phyloP scores from a whole-genome alignment of 1,284 basidiomycete species.

The Moesziomyces globuligerus region DNA sequence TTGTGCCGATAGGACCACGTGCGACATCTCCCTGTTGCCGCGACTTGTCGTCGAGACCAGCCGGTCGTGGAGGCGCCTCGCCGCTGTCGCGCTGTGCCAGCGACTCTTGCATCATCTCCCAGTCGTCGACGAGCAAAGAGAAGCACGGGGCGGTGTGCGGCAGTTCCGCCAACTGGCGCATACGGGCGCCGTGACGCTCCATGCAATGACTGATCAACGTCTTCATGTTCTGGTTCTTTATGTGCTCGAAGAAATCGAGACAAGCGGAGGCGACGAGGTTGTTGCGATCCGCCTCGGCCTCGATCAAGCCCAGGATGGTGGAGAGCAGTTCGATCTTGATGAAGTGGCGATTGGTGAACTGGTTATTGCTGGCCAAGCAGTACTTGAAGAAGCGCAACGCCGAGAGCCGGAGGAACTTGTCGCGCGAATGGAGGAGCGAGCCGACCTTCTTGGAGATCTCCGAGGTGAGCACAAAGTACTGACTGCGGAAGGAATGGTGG shows the following conservation, averaged over 20 bases:
- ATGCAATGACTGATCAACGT: slow-evolving; percentile 85
- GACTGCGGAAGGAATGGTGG: slow-evolving; percentile 83
- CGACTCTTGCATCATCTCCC: slow-evolving; percentile 87
- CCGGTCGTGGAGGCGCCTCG: slow-evolving; percentile 9
- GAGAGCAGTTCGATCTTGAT: slow-evolving; percentile 85
- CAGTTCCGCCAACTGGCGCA: slow-evolving; percentile 76
- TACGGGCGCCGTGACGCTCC: slow-evolving; percentile 76
- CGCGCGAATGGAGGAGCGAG: slow-evolving; percentile 75
- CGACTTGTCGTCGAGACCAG: slow-evolving; percentile 17
- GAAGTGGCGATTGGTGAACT: slow-evolving; percentile 84
- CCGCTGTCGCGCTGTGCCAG: slow-evolving; percentile 19
- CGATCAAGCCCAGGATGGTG: slow-evolving; percentile 82
- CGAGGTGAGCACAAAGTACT: slow-evolving; percentile 80
- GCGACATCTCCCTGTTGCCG: slow-evolving; percentile 43
- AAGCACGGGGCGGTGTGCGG: slow-evolving; percentile 77
- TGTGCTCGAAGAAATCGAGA: slow-evolving; percentile 91
- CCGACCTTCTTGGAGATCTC: slow-evolving; percentile 57
- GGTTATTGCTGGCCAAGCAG: slow-evolving; percentile 84
- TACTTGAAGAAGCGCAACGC: slow-evolving; percentile 86
- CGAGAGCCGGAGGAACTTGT: slow-evolving; percentile 79
- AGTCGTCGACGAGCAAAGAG: slow-evolving; percentile 78
- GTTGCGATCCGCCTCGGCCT: slow-evolving; percentile 83
- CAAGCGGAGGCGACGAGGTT: slow-evolving; percentile 93
- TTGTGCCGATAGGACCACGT: slow-evolving; percentile 68
- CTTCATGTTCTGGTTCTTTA: slow-evolving; percentile 80